phyloP scores from a whole-genome alignment of 129 eudicot species.

The Pulicaria dysenterica region DNA sequence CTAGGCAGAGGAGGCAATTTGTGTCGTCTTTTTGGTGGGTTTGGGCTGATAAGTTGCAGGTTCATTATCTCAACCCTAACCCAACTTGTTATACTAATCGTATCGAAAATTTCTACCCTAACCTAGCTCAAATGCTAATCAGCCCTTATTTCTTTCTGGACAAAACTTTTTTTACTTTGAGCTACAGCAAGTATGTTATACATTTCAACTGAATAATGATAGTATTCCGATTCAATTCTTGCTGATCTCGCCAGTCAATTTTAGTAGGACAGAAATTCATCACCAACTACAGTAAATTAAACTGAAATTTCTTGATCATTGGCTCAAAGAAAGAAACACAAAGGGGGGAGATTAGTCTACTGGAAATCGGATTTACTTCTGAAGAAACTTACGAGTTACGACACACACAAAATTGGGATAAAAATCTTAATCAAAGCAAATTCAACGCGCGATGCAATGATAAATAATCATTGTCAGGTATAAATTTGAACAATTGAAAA shows the following conservation, averaged over 20 bases:
- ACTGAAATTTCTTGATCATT: slow-evolving; percentile 22
- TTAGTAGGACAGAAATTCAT: neutral
- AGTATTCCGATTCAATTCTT: neutral
- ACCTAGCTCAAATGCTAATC: no score
- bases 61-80: no score
- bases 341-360: slow-evolving; percentile 1
- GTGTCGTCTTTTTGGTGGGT: no score
- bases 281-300: slow-evolving; percentile 21
- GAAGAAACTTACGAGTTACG: neutral
- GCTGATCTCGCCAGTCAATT: no score
- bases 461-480: neutral
- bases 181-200: no score
- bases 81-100: no score
- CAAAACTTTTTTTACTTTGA: no score
- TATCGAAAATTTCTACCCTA: no score
- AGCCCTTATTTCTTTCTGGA: no score
- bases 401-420: slow-evolving; percentile 9
- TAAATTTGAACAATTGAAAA: slow-evolving; percentile 8
- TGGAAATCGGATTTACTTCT: slow-evolving; percentile 4
- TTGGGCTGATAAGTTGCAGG: no score
- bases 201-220: no score
- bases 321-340: neutral
- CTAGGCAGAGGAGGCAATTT: no score
- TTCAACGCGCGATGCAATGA: slow-evolving; percentile 13
- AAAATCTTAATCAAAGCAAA: neutral